Base-by-base conservation (phyloP, 176 grass and related monocot species). In the Cenchrus fungigraminus region DNA sequence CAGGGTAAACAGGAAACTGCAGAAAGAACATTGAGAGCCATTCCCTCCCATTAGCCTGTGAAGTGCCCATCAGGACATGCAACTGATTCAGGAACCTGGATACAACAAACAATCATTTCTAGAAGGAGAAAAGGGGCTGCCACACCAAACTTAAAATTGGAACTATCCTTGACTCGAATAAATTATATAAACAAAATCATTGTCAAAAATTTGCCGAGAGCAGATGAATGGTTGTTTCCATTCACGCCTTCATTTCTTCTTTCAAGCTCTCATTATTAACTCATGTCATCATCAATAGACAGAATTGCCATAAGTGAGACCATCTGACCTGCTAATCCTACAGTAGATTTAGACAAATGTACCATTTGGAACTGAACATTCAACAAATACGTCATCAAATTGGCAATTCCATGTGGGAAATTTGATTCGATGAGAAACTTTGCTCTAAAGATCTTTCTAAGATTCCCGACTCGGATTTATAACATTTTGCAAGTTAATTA, bases 201-300 rank as follows among this genome's bases (percentile, higher is more conserved):
- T 4, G 3, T 40, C 37, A 40, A 40, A 40, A 40, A 40, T 4
- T 40, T 40, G 37, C 37, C 4, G 37, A 40, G 4, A 40, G 37
- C 4, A 40, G 37, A 40, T 40, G 37, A 58, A 40, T 14, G 55
- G 3, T 40, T 68, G 43, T 59, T 88, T 57, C 43, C 61, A 10
- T 60, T 22, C 64, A 44, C 3, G 31, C 9, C 6, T 73, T 80
- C 32, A 65, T 34, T 11, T 49, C 31, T 44, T 53, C 55, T 63
- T 88, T 78, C 22, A 73, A 62, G n/a, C 54, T 42, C 54, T 63
- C 65, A 65, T 9, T 53, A 78, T 8, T 15, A 28, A 47, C 16
- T 20, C 11, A 42, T 42, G 0, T 63, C 44, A 50, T 65, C 58
- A 31, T 45, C 44, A 79, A 20, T 65, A 79, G n/a, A 79, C 10